Conservation (phyloP, 305 asterid genomes). For the Rubia occidens region DNA sequence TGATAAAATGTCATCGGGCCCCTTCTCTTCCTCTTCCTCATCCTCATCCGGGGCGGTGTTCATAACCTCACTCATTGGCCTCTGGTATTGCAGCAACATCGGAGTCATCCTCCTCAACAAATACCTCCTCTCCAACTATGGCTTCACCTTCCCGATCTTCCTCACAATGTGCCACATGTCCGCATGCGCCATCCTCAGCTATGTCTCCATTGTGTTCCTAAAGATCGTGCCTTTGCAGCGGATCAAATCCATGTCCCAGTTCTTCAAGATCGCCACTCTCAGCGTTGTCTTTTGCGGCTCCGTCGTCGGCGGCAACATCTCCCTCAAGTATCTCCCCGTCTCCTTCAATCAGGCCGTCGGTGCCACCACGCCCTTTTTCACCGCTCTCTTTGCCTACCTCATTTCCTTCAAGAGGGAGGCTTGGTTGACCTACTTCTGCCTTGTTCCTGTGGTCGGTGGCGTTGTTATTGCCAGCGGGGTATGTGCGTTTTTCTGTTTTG, state of each 20-base stretch:
- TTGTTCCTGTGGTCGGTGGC: constrained; percentile 87
- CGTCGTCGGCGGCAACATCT: constrained; percentile 92
- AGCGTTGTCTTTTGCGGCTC: constrained; percentile 87
- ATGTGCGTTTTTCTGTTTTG: constrained; percentile 9
- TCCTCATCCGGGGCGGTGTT: constrained; percentile 25
- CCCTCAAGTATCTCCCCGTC: constrained; percentile 65
- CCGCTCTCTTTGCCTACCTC: constrained; percentile 80
- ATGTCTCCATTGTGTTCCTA: constrained; percentile 65
- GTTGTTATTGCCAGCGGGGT: constrained; percentile 99
- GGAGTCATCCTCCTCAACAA: constrained; percentile 94
- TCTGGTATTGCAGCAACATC: constrained; percentile 81
- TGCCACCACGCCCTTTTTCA: constrained; percentile 92
- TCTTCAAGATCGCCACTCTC: constrained; percentile 63
- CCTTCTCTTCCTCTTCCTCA: constrained; percentile 13
- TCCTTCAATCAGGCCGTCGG: constrained; percentile 98
- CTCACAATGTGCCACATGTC: constrained; percentile 99
- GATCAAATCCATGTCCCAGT: constrained; percentile 80
- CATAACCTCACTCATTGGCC: constrained; percentile 45
- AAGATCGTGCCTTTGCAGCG: constrained; percentile 72
- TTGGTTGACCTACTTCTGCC: constrained; percentile 76
- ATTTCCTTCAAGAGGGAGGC: constrained; percentile 77
- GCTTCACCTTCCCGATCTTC: constrained; percentile 73
- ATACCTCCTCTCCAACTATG: constrained; percentile 76
- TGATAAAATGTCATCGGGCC: constrained; percentile 19
- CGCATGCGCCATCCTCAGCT: constrained; percentile 90